Base-by-base conservation (phyloP, 768 basidiomycete genomes). In the Auriculariales sp. region DNA sequence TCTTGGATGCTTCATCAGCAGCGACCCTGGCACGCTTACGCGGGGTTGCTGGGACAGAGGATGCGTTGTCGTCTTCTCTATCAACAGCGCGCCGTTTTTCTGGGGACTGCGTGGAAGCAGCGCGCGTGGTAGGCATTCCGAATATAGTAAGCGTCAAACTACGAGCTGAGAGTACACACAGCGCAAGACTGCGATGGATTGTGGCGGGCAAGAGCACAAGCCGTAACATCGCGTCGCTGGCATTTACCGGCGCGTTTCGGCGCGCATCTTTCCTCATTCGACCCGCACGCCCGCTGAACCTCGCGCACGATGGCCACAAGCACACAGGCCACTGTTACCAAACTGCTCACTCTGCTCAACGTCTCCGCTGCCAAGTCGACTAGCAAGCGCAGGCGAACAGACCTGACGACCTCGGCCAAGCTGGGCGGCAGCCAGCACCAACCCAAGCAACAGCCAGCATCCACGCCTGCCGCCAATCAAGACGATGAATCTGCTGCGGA, bases 321-420 rank as follows among this genome's bases (percentile, higher is more conserved):
- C 46, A 61, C 61, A 32, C 79, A 77, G 48, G 64, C 71, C 3
- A 77, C 81, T 9, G 87, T 79, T 1, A 89, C 87, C 39, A 80
- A 79, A 46, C 77, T 95, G 1, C 65, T 95, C 27, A 94, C 92
- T 0, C 76, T 95, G 1, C 71, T 95, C 3, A 97, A 95, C 60
- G 85, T 92, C 3, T 89, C 88, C 29, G 86, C 88, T 0, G 78
- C 81, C 3, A 90, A 81, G 59, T 66, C 75, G 3, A 68, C 69
- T 27, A 39, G 53, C 24, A 88, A 83, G 58, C 66, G 76, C 24
- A 78, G 74, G 57, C 61, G 66, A 46, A 59, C 56, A 5, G 63
- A 57, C 3, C 61, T 73, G 24, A 69, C 72, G 22, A 27, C 53
- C 0, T 57, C 55, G 19, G 62, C 69, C 0, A 67, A 71, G 15